phyloP scores from a whole-genome alignment of 2,329 filamentous ascomycete species.

The Falciphora oryzae region DNA sequence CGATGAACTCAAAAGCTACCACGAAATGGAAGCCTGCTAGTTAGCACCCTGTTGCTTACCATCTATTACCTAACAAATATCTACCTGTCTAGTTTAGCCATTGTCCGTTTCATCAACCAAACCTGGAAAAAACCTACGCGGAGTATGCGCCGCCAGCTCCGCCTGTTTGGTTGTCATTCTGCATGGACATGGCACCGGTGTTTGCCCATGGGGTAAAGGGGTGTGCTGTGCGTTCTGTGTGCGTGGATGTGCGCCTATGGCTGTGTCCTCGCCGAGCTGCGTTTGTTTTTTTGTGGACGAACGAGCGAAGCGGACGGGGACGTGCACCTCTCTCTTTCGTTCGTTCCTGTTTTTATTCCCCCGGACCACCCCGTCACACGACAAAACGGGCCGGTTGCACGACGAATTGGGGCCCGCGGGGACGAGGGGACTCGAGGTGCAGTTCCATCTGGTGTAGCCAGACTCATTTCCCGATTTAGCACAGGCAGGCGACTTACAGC shows the following conservation, averaged over 20 bases:
- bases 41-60: neutral
- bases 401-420: neutral
- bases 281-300: neutral
- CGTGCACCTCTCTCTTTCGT: neutral
- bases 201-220: neutral
- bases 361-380: neutral
- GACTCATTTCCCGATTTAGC: conserved; percentile 1
- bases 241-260: neutral
- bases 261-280: too few species aligned
- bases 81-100: neutral
- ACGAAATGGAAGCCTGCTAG: neutral
- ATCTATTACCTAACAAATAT: neutral
- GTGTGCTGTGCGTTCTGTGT: neutral
- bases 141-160: too few species aligned
- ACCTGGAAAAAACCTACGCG: neutral
- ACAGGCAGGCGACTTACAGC: neutral
- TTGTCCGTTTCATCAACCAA: neutral
- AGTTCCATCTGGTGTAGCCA: neutral
- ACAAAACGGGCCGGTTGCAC: neutral
- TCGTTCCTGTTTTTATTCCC: neutral
- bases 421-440: neutral
- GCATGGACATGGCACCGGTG: neutral
- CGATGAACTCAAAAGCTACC: neutral
- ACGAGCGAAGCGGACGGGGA: neutral
- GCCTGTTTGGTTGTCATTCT: neutral